Evolutionary conservation across 345 rosid species (phyloP), one percentile per base, ranked within the genome.

Genomic region (Iberis pinnata): DNA sequence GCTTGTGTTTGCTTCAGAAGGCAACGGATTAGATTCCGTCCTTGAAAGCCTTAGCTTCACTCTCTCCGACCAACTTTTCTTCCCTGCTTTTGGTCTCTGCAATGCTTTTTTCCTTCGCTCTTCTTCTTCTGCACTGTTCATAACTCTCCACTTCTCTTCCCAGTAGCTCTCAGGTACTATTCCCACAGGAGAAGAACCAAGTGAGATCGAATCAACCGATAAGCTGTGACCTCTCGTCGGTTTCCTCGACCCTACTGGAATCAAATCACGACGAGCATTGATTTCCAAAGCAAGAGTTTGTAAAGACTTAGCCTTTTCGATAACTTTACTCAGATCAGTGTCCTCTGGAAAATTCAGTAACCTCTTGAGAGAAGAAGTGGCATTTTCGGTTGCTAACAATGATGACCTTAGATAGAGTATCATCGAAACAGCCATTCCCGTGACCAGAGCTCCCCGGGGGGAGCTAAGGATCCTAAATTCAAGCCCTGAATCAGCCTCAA

Each of bases 111-210:
- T 56, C 65, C 35, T 63, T 22, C 70, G 67, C 63, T 56, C 71
- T 46, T 51, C 71, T 61, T 68, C 72, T 68, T 76, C 96, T 27
- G 78, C 80, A 29, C 79, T 76, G 65, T 84, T 85, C 64, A 75
- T 26, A 61, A 73, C 80, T 70, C 95, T 84, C 98, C 98, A 90
- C 60, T 72, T 82, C 68, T 79, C 98, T 75, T 90, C 98, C 98
- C 98, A 90, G 43, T 90, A 90, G 78, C 89, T 84, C 48, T 84
- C 95, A 32, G 80, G 90, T 46, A 80, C 80, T 61, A 18, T 55
- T 49, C 53, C 73, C 46, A 75, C 64, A 45, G 95, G 85, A 63
- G 82, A 76, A 63, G 81, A 75, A 65, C 70, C 75, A 4, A 81
- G 83, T 53, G 85, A 78, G 42, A 73, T 18, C 18, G 81, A 71